phyloP scores from a whole-genome alignment of 2,329 filamentous ascomycete species.

The Trichoderma atroviride region DNA sequence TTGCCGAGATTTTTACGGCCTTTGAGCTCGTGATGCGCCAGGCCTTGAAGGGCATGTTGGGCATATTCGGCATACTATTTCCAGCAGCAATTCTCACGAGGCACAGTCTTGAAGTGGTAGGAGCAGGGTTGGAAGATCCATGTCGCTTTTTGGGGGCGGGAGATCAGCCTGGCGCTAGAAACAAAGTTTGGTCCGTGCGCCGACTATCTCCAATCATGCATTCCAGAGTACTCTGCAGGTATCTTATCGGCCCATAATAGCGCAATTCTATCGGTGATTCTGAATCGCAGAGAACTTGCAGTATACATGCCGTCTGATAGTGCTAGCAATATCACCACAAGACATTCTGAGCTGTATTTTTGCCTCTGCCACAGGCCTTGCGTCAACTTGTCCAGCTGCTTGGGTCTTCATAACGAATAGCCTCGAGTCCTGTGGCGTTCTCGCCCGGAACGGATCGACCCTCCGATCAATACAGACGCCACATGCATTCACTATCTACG shows the following conservation, averaged over 20 bases:
- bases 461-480: neutral
- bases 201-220: neutral
- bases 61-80: neutral
- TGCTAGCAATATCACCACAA: neutral
- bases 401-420: neutral
- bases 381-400: neutral
- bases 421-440: neutral
- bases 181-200: conserved; percentile 13
- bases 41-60: neutral
- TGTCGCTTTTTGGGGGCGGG: neutral
- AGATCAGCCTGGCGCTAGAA: neutral
- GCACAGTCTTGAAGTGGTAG: neutral
- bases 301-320: neutral
- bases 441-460: neutral
- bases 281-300: neutral
- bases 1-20: neutral
- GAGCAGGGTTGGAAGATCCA: neutral
- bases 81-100: neutral
- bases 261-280: no score
- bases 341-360: neutral
- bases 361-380: neutral
- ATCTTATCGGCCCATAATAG: no score
- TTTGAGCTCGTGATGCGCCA: neutral
- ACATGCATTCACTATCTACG: neutral
- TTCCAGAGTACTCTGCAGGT: neutral